Evolutionary conservation across 176 grass and related monocot species (phyloP), one percentile per base, ranked within the genome.

Genomic region (Miscanthus lutarioriparius): DNA sequence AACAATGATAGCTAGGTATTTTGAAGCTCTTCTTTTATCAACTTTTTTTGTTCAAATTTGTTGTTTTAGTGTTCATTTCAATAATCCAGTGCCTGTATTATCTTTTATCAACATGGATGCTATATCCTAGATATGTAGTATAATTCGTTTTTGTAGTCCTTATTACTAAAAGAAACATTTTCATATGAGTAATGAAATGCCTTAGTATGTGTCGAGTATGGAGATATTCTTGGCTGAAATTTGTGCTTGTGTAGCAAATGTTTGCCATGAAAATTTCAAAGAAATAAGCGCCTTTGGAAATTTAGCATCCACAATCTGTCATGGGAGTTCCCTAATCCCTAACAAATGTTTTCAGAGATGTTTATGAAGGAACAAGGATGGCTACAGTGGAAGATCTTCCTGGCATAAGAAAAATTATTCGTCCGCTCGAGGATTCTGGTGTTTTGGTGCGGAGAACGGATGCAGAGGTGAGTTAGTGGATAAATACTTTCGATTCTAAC

Each of bases 1-100:
- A 78, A 98, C 93, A 77, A 98, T 98, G 96, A 90, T 98, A 63
- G 96, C 96, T 71, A 92, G 93, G 96, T 98, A 83, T 80, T 70
- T 11, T 83, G 15, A 30, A 68, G 30, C 17, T 86, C 36, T 39
- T 61, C 19, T 83, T 5, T 75, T 67, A 27, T 36, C 67, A 82
- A 82, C 0, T 44, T 59, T 32, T 32, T 53, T 82, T 47, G 0
- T 17, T 25, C n/a, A 79, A 71, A 86, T 8, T 43, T 77, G 20
- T 59, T 83, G 28, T 11, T 49, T 30, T 28, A 77, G 66, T 83
- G 69, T 22, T 38, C 45, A 82, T 68, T 33, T 44, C 12, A 76
- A 64, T 43, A 27, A 14, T 89, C 20, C 37, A 15, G 22, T 37
- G 32, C 19, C 14, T 67, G 36, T 35, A 75, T 84, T 75, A 49